Evolutionary conservation across 441 rosid genomes (phyloP).

Genomic region (Erysimum pusillum): DNA sequence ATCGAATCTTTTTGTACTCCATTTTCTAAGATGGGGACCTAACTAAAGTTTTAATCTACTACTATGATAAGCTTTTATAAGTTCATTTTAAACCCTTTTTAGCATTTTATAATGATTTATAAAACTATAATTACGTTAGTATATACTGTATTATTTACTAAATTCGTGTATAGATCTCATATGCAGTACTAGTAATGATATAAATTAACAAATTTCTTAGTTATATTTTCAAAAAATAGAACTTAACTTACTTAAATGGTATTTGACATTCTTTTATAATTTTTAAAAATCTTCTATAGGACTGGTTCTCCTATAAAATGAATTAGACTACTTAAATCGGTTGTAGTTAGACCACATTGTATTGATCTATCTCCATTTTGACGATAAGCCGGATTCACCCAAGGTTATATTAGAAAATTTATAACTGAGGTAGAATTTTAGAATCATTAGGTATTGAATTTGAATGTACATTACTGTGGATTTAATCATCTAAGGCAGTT

Average conservation of each 20-base stretch:
- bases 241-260: no score
- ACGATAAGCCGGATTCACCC: no score
- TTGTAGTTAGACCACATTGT: no score
- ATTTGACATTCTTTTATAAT: no score
- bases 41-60: background rate
- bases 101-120: background rate
- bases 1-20: slow-evolving; percentile 39
- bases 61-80: slow-evolving; percentile 14
- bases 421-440: background rate
- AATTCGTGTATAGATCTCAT: background rate
- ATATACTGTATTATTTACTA: background rate
- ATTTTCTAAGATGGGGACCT: slow-evolving; percentile 25
- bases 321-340: no score
- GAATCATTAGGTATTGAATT: background rate
- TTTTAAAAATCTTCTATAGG: no score
- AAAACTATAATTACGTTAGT: background rate
- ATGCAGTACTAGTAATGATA: background rate
- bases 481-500: background rate
- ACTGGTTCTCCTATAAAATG: no score
- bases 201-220: background rate
- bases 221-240: no score
- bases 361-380: no score
- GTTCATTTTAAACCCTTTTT: background rate
- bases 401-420: background rate
- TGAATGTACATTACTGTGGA: background rate